Evolutionary conservation across 164 flowering plant species (phyloP), one percentile per base, ranked within the genome.

Genomic region (Sedum album): DNA sequence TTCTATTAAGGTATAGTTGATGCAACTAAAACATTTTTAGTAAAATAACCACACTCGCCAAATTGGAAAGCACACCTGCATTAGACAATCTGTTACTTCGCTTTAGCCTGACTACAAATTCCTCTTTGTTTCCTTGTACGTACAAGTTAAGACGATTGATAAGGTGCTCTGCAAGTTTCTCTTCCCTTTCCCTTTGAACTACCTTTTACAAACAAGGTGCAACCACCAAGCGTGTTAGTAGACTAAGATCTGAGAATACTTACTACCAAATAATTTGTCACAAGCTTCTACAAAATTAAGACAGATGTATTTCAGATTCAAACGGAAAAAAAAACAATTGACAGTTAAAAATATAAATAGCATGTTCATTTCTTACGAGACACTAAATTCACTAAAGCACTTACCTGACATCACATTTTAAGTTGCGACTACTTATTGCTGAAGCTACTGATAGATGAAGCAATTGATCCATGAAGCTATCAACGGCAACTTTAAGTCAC

Each of bases 161-260:
- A 66, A 94, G 76, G 65, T 72, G 78, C 39, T 79, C 73, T 18
- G 81, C 88, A 72, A 94, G 95, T 69, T 90, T 91, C 66, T 94
- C 99, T 81, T 94, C 99, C 77, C 99, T 85, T 74, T 94, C 99
- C 73, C 76, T 89, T 72, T 94, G 99, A 69, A 91, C 90, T 70
- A 77, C 78, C 97, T 92, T 79, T 31, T 49, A 18, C 20, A 33
- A 72, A 65, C 33, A 57, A 36, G 61, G 65, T 55, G 25, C 60
- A 17, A 60, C 48, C 65, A 63, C 31, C 35, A 7, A 26, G 46
- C 14, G 25, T 33, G 11, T 63, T 18, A 63, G 42, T 55, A 2
- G 17, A 5, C 13, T 10, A 18, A 26, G 31, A 26, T 26, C 25
- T 4, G 20, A 48, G 55, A n/a, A n/a, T n/a, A 48, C 18, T 46